These are phyloP conservation scores for Leishmania mexicana DNA, from an alignment of 208 protist genomes.

Conservation along the genomic window DNA sequence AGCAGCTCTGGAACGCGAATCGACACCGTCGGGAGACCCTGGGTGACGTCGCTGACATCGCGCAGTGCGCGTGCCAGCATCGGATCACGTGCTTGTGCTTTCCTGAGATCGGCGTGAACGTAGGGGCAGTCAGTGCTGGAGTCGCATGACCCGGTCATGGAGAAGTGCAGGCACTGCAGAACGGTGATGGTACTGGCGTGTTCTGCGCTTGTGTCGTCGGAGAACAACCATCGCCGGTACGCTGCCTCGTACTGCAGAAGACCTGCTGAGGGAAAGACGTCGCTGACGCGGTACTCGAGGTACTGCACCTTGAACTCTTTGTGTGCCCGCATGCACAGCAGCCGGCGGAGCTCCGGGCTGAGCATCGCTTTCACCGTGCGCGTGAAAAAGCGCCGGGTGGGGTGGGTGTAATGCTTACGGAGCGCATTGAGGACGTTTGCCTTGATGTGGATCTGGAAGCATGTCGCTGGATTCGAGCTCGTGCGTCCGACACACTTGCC, in stretches of 20 bases:
- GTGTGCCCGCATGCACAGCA: constrained; percentile 42
- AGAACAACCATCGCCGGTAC: constrained; percentile 60
- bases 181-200: constrained; percentile 33
- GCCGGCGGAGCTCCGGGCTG: constrained; percentile 39
- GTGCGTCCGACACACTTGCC: constrained; percentile 51
- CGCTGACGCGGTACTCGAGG: constrained; percentile 57
- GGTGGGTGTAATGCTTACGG: constrained; percentile 47
- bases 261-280: constrained; percentile 39
- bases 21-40: constrained; percentile 6
- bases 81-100: constrained; percentile 48
- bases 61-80: constrained; percentile 44
- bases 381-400: constrained; percentile 44
- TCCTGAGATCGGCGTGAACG: constrained; percentile 45
- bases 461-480: constrained; percentile 45
- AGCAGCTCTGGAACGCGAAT: constrained; percentile 7
- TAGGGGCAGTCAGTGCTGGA: constrained; percentile 37
- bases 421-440: constrained; percentile 45
- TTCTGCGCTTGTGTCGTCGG: constrained; percentile 26
- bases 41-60: constrained; percentile 33
- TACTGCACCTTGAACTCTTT: constrained; percentile 67
- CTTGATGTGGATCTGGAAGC: constrained; percentile 65
- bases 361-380: constrained; percentile 56
- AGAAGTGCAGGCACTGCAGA: constrained; percentile 42
- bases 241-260: constrained; percentile 51
- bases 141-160: constrained; percentile 39